Evolutionary conservation across 1,284 basidiomycete species (phyloP).

Genomic region (Coriolopsis trogii): DNA sequence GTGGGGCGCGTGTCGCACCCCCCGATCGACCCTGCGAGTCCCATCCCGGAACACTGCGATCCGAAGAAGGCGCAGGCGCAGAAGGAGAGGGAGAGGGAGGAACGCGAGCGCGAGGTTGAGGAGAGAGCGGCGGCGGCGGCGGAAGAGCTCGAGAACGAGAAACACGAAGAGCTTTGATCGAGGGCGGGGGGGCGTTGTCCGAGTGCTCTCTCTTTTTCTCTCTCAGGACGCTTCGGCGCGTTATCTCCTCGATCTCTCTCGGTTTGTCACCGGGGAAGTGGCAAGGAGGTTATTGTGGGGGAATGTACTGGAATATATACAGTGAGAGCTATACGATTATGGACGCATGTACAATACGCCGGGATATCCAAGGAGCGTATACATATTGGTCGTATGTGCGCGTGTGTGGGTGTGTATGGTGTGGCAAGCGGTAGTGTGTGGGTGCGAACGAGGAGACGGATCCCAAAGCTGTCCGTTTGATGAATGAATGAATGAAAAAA

Average conservation of each 20-base stretch:
- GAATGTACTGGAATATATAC: conserved; percentile 16
- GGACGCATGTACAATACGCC: conserved; percentile 19
- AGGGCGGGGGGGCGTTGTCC: too few relatives aligned
- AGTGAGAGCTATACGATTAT: conserved; percentile 17
- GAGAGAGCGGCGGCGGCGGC: conserved; percentile 26
- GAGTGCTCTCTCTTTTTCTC: too few relatives aligned
- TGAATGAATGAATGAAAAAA: too few relatives aligned
- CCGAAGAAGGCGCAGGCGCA: conserved; percentile 48
- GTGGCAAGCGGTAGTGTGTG: too few relatives aligned
- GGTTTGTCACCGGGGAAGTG: too few relatives aligned
- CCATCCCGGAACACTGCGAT: conserved; percentile 81
- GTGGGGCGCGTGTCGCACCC: conserved; percentile 76
- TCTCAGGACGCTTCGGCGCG: conserved; percentile 8
- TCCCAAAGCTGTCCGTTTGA: conserved; percentile 8
- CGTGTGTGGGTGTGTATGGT: too few relatives aligned
- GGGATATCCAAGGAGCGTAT: conserved; percentile 15
- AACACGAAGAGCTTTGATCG: conserved; percentile 44
- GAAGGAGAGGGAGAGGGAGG: conserved; percentile 21
- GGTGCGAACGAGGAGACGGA: background rate
- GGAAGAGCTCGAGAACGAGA: too few relatives aligned
- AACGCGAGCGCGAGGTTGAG: conserved; percentile 22
- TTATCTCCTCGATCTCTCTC: conserved; percentile 20
- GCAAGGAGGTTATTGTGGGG: too few relatives aligned
- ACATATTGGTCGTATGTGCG: background rate
- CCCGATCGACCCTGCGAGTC: conserved; percentile 78